Evolutionary conservation across 2,329 filamentous ascomycete genomes (phyloP).

Genomic region (Colletotrichum navitas): DNA sequence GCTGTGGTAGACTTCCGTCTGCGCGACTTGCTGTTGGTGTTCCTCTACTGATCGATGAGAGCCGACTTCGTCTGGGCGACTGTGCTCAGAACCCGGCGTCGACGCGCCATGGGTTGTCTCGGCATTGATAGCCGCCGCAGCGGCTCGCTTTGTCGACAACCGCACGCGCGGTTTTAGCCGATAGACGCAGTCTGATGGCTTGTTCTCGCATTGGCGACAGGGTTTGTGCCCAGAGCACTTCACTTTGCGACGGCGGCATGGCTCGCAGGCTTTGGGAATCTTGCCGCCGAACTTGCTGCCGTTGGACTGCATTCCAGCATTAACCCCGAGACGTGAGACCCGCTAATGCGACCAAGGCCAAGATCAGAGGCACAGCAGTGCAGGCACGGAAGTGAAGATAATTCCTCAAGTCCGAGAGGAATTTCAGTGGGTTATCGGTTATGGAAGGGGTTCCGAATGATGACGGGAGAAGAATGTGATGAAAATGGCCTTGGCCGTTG

Average conservation of each 20-base stretch:
- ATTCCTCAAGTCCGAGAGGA: conserved; percentile 33
- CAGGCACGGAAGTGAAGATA: conserved; percentile 12
- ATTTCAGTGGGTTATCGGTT: background rate
- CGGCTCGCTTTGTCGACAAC: conserved; percentile 48
- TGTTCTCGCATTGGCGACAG: conserved; percentile 41
- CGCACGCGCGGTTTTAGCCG: conserved; percentile 41
- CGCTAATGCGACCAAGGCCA: background rate
- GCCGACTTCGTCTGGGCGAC: conserved; percentile 11
- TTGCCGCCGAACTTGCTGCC: conserved; percentile 36
- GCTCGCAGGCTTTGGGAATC: conserved; percentile 45
- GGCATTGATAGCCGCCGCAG: conserved; percentile 54
- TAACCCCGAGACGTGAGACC: conserved; percentile 18
- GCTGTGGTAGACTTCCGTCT: conserved; percentile 45
- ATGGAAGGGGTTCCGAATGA: background rate
- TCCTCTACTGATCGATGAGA: conserved; percentile 21
- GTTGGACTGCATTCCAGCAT: conserved; percentile 20
- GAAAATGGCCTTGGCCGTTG: background rate
- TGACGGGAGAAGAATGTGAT: conserved; percentile 4
- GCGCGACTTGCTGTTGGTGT: conserved; percentile 52
- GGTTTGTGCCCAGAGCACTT: conserved; percentile 43
- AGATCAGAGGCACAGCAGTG: background rate
- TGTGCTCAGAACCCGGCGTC: conserved; percentile 5
- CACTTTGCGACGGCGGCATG: conserved; percentile 44
- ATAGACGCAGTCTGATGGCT: conserved; percentile 41
- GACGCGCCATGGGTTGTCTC: conserved; percentile 27